Base-by-base conservation (phyloP, 2,329 filamentous ascomycete genomes). In the Phaeosphaeria sp. region DNA sequence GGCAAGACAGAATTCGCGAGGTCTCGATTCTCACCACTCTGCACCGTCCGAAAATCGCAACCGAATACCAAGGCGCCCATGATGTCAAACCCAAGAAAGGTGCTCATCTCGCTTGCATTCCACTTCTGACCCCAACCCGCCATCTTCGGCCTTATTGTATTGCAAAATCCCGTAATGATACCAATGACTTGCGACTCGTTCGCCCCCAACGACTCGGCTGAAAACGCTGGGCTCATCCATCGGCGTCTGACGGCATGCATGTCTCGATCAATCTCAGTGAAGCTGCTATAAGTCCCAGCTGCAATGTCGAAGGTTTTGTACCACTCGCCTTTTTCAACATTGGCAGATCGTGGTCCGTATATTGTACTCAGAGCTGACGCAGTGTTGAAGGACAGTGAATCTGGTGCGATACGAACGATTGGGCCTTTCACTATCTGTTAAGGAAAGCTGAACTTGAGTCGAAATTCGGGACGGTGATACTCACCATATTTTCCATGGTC, bases 31-130 rank as follows among this genome's bases (percentile, higher is more conserved):
- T 68, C 57, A 5, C 65, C 63, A 1, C 69, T 56, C 27, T 73
- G 67, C 22, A 80, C 69, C 65, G 72, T 75, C 44, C 61, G 56
- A 58, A 80, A 77, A 23, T 72, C 62, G 51, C 72, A 69, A 2
- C 75, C 75, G 56, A 79, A 76, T 18, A 72, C 71, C 11, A 80
- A 63, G 25, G 78, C 76, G 11, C 79, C 79, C 76, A 84, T 82
- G 46, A 83, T 75, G 55, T 83, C 81, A 59, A 82, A 79, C 18
- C 77, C 74, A 43, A 82, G 69, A 64, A 75, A 80, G 41, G 74
- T 66, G 67, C 69, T 50, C 63, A 74, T 73, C 21, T 72, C 65
- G 5, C 73, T 71, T 62, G 81, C 77, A 56, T 83, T 77, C 55
- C 76, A 69, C 17, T 77, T 69, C 25, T 60, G 17, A 22, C 75